A percentile compares a stretch with the other conserved stretches of the same genome.
phyloP scores from a whole-genome alignment of 2,329 filamentous ascomycete species.

The Fusarium sp. region DNA sequence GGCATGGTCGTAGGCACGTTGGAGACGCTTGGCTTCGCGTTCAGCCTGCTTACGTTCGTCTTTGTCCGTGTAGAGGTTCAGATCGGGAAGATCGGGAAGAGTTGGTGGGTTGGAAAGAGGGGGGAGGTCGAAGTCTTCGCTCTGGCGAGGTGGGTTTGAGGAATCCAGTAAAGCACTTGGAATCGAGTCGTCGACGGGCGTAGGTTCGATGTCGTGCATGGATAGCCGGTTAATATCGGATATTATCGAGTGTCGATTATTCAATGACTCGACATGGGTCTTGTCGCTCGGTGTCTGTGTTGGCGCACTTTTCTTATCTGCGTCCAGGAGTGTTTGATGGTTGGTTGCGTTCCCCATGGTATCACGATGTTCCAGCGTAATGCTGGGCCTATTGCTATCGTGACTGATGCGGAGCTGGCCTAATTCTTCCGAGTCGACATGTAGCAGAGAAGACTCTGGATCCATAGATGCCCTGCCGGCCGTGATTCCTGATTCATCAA shows the following conservation, averaged over 20 bases:
- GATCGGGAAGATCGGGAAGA: conserved; percentile 64
- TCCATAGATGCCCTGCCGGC: conserved; percentile 9
- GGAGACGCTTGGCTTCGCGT: conserved; percentile 74
- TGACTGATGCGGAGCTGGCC: conserved; percentile 6
- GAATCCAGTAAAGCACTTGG: conserved; percentile 5
- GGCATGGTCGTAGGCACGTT: conserved; percentile 77
- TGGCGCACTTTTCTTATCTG: conserved; percentile 1
- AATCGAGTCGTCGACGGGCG: conserved; percentile 52
- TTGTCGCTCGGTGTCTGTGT: conserved; percentile 2
- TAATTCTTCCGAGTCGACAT: conserved; percentile 10
- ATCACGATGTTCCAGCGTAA: conserved; percentile 42
- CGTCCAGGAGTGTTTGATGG: conserved; percentile 36
- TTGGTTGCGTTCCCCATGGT: conserved; percentile 29
- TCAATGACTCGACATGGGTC: neutral
- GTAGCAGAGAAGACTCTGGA: conserved; percentile 15
- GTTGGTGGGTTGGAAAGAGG: conserved; percentile 66
- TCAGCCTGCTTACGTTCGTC: conserved; percentile 78
- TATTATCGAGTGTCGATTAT: conserved; percentile 13
- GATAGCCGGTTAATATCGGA: conserved; percentile 42
- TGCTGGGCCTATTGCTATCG: conserved; percentile 32
- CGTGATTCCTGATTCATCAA: neutral
- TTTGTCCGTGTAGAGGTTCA: conserved; percentile 73
- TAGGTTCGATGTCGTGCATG: conserved; percentile 58
- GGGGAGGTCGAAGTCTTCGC: conserved; percentile 34
- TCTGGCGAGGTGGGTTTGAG: conserved; percentile 1